Evolutionary conservation across 306 rosid species (phyloP), one percentile per base, ranked within the genome.

Genomic region (Cicer chorassanicum): DNA sequence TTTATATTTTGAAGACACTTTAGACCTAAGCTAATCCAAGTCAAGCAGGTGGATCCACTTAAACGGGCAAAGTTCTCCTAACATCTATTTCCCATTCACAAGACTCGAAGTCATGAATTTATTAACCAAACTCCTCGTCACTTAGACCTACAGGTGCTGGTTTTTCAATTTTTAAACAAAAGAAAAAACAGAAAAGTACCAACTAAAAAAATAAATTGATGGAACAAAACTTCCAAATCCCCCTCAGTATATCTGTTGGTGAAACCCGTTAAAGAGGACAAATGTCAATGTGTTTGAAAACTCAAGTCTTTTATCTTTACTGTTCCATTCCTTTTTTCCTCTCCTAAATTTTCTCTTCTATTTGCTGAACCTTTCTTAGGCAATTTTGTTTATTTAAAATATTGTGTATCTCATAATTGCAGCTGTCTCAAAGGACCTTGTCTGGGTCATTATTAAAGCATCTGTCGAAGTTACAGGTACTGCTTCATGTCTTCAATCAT

Each of bases 381-480:
- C 44, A 1, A 6, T 50, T 73, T 49, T 82, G 19, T 68, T 45
- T 19, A 53, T 54, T 59, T 65, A 77, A 29, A 72, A 36, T 15
- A 5, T 80, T 67, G 65, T 39, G 65, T 70, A 5, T 72, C 72
- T 74, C 24, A 60, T 74, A 14, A 79, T 81, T 89, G 84, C 91
- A 95, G 99, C 87, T 95, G 81, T 95, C 99, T 80, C 98, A 92
- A 70, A 87, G 99, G 67, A 92, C 99, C 69, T 76, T 95, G 36
- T 95, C 97, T 14, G 99, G 99, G 76, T 90, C 99, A 14, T 82
- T 95, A 74, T 84, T 95, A 91, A 95, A 95, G 87, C 84, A 95
- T 83, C 92, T 95, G 77, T 95, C 99, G 8, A 95, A 95, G 89
- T 85, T 95, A 81, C 99, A 95, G 97, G 99, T 95, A 88, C 77